These are phyloP conservation scores for Paramecium biaurelia DNA, from an alignment of 73 alveolate genomes.

Conservation along the genomic window DNA sequence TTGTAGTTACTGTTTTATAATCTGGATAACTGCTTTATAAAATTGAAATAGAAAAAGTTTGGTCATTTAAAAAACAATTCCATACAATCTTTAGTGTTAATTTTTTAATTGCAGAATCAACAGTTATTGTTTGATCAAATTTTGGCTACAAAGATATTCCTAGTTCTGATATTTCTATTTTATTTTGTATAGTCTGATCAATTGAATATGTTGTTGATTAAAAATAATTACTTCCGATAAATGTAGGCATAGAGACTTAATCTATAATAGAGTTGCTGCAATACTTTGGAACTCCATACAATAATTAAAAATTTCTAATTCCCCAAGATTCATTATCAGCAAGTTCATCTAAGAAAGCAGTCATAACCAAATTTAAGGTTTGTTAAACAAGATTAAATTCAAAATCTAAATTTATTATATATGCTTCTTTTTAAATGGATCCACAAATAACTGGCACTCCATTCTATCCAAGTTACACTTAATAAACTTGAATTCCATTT, in stretches of 20 bases:
- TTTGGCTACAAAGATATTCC: background rate
- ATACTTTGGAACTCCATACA: background rate
- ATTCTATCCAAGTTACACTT: background rate
- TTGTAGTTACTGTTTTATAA: background rate
- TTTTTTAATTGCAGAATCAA: background rate
- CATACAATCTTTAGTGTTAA: background rate
- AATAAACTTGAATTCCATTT: background rate
- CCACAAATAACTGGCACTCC: background rate
- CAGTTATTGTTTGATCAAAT: background rate
- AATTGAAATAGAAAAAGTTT: background rate
- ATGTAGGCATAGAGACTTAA: background rate
- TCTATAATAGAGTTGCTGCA: background rate
- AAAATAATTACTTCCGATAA: background rate
- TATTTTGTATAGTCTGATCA: background rate
- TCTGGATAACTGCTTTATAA: background rate
- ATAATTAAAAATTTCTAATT: background rate
- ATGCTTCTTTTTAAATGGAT: background rate
- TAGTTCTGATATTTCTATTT: background rate
- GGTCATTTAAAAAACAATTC: background rate
- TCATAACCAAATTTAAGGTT: background rate
- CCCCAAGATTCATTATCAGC: background rate
- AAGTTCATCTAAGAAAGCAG: background rate
- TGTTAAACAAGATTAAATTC: background rate
- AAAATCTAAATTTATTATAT: background rate
- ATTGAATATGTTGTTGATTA: background rate